A percentile compares a stretch with the other conserved stretches of the same genome.
Conservation (phyloP, 2,329 filamentous ascomycete genomes). For the Orbilia blumenaviensis region DNA sequence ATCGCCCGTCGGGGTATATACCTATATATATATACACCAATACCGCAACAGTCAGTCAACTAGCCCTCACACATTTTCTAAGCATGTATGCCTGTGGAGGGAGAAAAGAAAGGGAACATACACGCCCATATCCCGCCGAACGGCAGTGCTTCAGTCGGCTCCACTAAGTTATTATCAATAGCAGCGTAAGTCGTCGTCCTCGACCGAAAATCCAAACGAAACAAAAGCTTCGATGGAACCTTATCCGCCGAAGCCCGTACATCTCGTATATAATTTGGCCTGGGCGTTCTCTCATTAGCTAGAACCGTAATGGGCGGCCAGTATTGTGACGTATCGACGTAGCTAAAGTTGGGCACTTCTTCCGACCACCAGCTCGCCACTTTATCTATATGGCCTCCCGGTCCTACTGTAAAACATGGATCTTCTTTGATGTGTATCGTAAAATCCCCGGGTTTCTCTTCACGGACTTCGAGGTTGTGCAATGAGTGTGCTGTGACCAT, state of each 20-base stretch:
- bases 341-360: not conserved
- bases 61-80: too few relatives aligned
- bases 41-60: too few relatives aligned
- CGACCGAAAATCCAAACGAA: conserved; percentile 14
- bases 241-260: not conserved
- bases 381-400: not conserved
- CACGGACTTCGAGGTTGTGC: conserved; percentile 12
- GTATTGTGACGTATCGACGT: conserved; percentile 1
- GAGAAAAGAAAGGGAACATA: too few relatives aligned
- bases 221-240: not conserved
- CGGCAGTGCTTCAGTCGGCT: not conserved
- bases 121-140: conserved; percentile 32
- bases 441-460: not conserved
- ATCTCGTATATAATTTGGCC: not conserved
- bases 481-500: not conserved
- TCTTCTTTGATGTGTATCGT: not conserved
- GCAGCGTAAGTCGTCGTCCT: conserved; percentile 13
- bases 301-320: conserved; percentile 12
- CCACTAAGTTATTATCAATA: not conserved
- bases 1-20: conserved; percentile 7
- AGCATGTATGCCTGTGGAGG: too few relatives aligned
- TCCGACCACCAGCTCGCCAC: conserved; percentile 4
- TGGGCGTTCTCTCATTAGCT: conserved; percentile 11
- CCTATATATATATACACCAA: conserved; percentile 37
- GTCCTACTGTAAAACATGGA: not conserved